These are phyloP conservation scores for Cyberlindnera xishuangbannaensis DNA, from an alignment of 805 yeast genomes.

Conservation along the genomic window DNA sequence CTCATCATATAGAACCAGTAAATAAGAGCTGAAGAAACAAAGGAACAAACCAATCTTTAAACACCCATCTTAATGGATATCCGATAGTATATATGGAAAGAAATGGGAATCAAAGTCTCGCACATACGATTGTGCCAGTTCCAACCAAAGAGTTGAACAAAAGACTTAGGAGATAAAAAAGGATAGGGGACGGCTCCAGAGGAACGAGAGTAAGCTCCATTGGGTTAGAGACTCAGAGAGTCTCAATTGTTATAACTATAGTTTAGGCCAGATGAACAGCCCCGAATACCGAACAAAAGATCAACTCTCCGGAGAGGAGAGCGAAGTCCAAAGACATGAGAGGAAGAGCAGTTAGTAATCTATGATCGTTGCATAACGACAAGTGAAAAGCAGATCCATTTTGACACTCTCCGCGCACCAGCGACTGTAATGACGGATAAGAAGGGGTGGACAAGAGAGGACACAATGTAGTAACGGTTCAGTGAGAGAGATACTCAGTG, in stretches of 20 bases:
- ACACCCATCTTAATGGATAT: slow-evolving; percentile 1
- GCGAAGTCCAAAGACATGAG: slow-evolving; percentile 9
- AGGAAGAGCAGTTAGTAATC: too few species aligned
- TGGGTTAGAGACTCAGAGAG: slow-evolving; percentile 42
- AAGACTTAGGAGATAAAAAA: slow-evolving; percentile 11
- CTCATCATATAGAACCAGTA: slow-evolving; percentile 50
- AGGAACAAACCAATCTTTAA: neutral
- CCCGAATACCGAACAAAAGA: slow-evolving; percentile 55
- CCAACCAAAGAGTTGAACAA: slow-evolving; percentile 5
- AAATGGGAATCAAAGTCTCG: too few species aligned
- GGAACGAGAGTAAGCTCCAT: slow-evolving; percentile 81
- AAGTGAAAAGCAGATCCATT: too few species aligned
- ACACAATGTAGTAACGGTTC: too few species aligned
- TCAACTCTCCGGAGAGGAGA: slow-evolving; percentile 6
- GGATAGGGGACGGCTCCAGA: slow-evolving; percentile 45
- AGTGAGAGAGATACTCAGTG: too few species aligned
- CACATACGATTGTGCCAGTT: slow-evolving; percentile 60
- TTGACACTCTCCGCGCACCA: too few species aligned
- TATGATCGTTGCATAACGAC: too few species aligned
- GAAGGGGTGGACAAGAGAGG: too few species aligned
- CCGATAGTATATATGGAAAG: slow-evolving; percentile 2
- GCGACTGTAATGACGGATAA: too few species aligned
- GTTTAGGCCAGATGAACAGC: slow-evolving; percentile 44
- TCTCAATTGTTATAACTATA: slow-evolving; percentile 69
- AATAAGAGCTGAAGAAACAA: neutral